Percentiles rank a stretch among this genome's conserved stretches.
Evolutionary conservation across 1,284 basidiomycete species (phyloP).

Genomic region (Anthracocystis panici-leucophaei): DNA sequence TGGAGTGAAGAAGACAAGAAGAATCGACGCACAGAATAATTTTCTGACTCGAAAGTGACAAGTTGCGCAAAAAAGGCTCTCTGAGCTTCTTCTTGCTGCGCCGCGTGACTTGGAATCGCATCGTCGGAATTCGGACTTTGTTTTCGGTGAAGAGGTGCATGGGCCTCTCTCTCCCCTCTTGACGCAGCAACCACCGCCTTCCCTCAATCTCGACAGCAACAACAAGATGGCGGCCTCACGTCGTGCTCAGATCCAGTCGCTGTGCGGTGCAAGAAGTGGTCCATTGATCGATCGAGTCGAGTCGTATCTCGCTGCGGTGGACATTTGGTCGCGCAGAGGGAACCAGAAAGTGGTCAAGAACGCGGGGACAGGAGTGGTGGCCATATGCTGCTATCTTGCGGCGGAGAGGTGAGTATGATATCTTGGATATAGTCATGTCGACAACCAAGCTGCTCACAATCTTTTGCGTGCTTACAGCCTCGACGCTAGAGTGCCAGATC

Average conservation of each 20-base stretch:
- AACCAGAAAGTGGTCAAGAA: constrained; percentile 51
- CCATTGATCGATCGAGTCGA: constrained; percentile 50
- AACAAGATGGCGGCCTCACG: constrained; percentile 39
- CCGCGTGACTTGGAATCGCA: constrained; percentile 7
- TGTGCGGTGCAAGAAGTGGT: constrained; percentile 42
- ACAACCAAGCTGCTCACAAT: too few relatives aligned
- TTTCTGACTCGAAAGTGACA: constrained; percentile 36
- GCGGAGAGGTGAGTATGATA: constrained; percentile 22
- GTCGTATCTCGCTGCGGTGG: constrained; percentile 50
- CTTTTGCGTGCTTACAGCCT: constrained; percentile 9
- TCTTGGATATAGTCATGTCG: too few relatives aligned
- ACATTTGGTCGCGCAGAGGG: constrained; percentile 50
- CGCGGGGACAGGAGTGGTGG: constrained; percentile 47
- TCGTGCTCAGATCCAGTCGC: constrained; percentile 44
- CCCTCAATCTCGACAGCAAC: background rate
- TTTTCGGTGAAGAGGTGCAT: constrained; percentile 7
- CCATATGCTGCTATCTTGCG: constrained; percentile 48
- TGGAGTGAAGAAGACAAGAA: constrained; percentile 9
- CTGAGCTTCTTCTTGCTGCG: constrained; percentile 6
- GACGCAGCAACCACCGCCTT: background rate
- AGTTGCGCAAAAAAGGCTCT: background rate
- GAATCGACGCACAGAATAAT: background rate
- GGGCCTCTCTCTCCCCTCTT: constrained; percentile 11
- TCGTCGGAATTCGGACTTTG: constrained; percentile 27
- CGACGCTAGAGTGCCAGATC: constrained; percentile 27